Percentiles rank a stretch among this genome's conserved stretches.
Conservation (phyloP, 2,329 filamentous ascomycete genomes). For the Bisporella sp. region DNA sequence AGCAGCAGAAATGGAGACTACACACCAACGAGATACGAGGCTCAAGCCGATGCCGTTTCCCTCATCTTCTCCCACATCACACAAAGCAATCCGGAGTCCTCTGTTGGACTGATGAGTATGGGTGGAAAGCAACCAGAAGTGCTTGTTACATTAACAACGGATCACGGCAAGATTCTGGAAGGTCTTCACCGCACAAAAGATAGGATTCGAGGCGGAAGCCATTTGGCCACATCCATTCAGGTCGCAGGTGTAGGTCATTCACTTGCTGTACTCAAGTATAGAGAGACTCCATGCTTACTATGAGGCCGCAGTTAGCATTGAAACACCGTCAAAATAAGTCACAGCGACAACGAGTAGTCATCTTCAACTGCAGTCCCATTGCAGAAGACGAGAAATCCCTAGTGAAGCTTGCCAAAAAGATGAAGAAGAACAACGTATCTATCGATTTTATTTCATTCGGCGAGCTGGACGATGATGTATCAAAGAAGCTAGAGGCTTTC, state of each 20-base stretch:
- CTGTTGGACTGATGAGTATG: conserved; percentile 98
- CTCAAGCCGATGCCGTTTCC: conserved; percentile 90
- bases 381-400: conserved; percentile 84
- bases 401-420: conserved; percentile 86
- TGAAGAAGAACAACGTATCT: conserved; percentile 95
- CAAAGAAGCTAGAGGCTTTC: conserved; percentile 90
- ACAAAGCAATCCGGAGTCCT: conserved; percentile 91
- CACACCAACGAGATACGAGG: conserved; percentile 89
- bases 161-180: conserved; percentile 91
- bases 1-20: conserved; percentile 93
- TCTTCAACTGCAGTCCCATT: conserved; percentile 91
- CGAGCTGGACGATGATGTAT: conserved; percentile 82
- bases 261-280: conserved; percentile 16
- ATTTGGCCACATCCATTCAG: conserved; percentile 90
- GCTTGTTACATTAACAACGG: conserved; percentile 89
- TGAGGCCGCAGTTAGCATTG: conserved; percentile 68
- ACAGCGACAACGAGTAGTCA: conserved; percentile 92
- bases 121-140: conserved; percentile 96
- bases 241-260: conserved; percentile 71
- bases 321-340: conserved; percentile 98
- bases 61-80: conserved; percentile 95
- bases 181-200: conserved; percentile 81
- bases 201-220: conserved; percentile 84
- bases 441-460: conserved; percentile 96
- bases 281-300: not conserved